Evolutionary conservation across 2,329 filamentous ascomycete species (phyloP).

Genomic region (Aspergillus vadensis): DNA sequence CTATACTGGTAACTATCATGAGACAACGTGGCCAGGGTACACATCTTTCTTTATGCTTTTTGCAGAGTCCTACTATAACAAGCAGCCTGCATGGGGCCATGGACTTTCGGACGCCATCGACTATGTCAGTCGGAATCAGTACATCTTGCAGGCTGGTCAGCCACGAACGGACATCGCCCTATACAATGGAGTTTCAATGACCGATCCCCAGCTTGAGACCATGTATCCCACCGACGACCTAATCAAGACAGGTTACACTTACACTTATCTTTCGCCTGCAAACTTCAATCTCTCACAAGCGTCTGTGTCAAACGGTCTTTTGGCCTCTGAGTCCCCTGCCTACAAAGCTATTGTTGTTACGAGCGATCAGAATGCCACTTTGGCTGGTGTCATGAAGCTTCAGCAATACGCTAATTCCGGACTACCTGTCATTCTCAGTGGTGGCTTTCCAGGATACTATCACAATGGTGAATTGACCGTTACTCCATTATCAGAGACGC

Average conservation of each 20-base stretch:
- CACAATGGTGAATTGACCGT: not conserved
- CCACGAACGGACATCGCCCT: not conserved
- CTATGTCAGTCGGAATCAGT: too few species aligned
- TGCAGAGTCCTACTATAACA: too few species aligned
- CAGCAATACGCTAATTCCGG: constrained; percentile 40
- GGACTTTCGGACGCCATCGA: too few species aligned
- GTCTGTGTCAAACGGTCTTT: constrained; percentile 35
- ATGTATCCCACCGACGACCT: not conserved
- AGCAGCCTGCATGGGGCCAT: too few species aligned
- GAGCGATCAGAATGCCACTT: constrained; percentile 40
- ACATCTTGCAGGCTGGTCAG: not conserved
- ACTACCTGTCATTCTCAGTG: constrained; percentile 47
- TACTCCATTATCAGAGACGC: not conserved
- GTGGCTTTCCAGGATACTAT: constrained; percentile 36
- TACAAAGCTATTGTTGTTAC: constrained; percentile 49
- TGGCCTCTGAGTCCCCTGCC: constrained; percentile 44
- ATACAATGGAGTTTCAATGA: not conserved
- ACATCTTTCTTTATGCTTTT: too few species aligned
- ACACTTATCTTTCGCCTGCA: constrained; percentile 47
- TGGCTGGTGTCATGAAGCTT: constrained; percentile 36
- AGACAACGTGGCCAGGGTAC: too few species aligned
- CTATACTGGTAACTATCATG: too few species aligned
- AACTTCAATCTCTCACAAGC: constrained; percentile 47
- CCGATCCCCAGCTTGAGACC: not conserved
- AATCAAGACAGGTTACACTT: not conserved